These are phyloP conservation scores for Botryotinia calthae DNA, from an alignment of 2,329 filamentous ascomycete species.

Conservation along the genomic window DNA sequence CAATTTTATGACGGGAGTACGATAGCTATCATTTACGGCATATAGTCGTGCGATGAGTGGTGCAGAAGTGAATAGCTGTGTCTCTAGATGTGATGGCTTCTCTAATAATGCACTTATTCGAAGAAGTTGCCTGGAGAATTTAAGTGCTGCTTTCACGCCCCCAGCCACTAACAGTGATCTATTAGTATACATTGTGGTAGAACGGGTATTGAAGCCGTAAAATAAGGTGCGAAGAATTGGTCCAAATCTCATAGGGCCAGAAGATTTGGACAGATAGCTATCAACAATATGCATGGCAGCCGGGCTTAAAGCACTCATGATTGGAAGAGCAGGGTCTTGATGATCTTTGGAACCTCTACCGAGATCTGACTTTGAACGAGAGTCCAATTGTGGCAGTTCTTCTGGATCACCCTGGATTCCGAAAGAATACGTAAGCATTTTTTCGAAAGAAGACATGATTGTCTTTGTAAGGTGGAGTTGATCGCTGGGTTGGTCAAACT, in stretches of 20 bases:
- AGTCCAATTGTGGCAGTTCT: conserved; percentile 39
- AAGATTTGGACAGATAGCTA: conserved; percentile 69
- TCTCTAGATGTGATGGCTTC: conserved; percentile 65
- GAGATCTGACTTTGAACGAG: conserved; percentile 1
- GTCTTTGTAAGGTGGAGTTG: conserved; percentile 65
- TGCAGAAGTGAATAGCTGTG: conserved; percentile 76
- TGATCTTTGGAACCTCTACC: neutral
- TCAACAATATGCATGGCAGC: conserved; percentile 75
- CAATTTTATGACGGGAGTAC: conserved; percentile 62
- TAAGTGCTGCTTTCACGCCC: conserved; percentile 64
- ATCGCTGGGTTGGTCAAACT: conserved; percentile 67
- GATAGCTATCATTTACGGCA: conserved; percentile 65
- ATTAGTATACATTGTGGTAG: conserved; percentile 59
- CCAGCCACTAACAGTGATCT: conserved; percentile 54
- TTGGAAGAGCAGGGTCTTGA: conserved; percentile 9
- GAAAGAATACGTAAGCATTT: conserved; percentile 69
- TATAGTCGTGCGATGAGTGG: conserved; percentile 76
- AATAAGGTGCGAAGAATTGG: conserved; percentile 72
- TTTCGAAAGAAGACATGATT: conserved; percentile 68
- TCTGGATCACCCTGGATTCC: conserved; percentile 64
- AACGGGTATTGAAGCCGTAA: conserved; percentile 56
- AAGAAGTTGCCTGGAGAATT: conserved; percentile 67
- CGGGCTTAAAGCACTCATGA: conserved; percentile 54
- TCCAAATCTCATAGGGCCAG: conserved; percentile 70
- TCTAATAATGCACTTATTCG: conserved; percentile 65